Conservation (phyloP, 306 rosid species). For the Cucumis hystrix region DNA sequence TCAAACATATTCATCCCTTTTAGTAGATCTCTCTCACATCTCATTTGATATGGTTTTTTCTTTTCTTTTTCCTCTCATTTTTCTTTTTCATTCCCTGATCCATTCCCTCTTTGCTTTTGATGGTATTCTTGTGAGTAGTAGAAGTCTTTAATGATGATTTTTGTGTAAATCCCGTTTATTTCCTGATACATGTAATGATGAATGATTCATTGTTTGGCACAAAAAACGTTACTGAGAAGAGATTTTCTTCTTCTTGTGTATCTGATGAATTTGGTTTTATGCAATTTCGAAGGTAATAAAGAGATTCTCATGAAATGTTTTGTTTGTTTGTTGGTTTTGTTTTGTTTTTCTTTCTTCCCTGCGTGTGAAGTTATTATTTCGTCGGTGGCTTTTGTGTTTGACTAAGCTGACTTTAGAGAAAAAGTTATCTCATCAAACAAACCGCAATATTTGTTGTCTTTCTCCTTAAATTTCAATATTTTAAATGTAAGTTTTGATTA, state of each 20-base stretch:
- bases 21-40: not conserved
- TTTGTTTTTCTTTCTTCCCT: not conserved
- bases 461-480: not conserved
- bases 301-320: not conserved
- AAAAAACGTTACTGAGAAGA: not conserved
- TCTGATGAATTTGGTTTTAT: constrained; percentile 6
- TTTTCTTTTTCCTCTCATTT: not conserved
- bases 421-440: not conserved
- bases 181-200: not conserved
- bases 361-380: not conserved
- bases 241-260: not conserved
- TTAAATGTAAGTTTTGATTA: not conserved
- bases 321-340: not conserved
- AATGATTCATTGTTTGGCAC: constrained; percentile 7
- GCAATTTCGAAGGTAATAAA: not conserved
- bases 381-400: not conserved
- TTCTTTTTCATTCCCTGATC: not conserved
- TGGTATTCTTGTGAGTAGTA: constrained; percentile 25
- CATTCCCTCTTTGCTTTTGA: constrained; percentile 2
- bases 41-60: constrained; percentile 15
- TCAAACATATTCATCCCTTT: not conserved
- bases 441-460: not conserved
- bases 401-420: not conserved
- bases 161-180: constrained; percentile 3
- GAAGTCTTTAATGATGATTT: not conserved